Percentiles rank a stretch among this genome's conserved stretches.
Conservation (phyloP, 345 rosid genomes). For the Salix koriyanagi region DNA sequence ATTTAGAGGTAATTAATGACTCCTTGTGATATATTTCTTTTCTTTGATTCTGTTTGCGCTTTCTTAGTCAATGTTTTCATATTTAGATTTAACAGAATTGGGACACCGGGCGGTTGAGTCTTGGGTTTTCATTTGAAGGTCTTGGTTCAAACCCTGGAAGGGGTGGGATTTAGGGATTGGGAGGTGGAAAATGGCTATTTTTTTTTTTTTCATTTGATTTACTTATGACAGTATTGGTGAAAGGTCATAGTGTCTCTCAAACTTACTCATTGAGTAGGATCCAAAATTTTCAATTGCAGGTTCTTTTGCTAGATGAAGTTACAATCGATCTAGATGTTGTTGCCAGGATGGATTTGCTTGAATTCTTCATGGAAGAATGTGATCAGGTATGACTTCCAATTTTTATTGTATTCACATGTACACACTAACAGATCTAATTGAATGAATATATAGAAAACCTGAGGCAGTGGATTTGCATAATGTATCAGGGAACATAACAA, state of each 20-base stretch:
- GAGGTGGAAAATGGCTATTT: neutral
- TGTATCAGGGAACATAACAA: neutral
- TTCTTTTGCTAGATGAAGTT: conserved; percentile 84
- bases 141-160: neutral
- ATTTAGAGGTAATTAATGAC: conserved; percentile 62
- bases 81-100: neutral
- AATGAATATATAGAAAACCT: neutral
- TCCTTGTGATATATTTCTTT: neutral
- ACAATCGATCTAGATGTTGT: conserved; percentile 96
- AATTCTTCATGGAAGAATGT: conserved; percentile 88
- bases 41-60: neutral
- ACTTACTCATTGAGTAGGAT: neutral
- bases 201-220: too few relatives aligned
- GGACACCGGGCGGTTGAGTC: neutral
- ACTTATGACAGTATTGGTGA: neutral
- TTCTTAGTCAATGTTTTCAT: neutral
- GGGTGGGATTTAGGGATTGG: neutral
- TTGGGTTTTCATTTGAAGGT: neutral
- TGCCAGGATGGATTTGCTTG: conserved; percentile 85
- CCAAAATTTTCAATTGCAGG: conserved; percentile 39
- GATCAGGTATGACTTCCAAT: conserved; percentile 49
- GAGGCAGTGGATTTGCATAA: neutral
- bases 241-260: neutral
- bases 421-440: neutral
- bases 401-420: neutral